Evolutionary conservation across 371 early-diverging fungal species (phyloP), one percentile per base, ranked within the genome.

Genomic region (Mucor circinelloides): DNA sequence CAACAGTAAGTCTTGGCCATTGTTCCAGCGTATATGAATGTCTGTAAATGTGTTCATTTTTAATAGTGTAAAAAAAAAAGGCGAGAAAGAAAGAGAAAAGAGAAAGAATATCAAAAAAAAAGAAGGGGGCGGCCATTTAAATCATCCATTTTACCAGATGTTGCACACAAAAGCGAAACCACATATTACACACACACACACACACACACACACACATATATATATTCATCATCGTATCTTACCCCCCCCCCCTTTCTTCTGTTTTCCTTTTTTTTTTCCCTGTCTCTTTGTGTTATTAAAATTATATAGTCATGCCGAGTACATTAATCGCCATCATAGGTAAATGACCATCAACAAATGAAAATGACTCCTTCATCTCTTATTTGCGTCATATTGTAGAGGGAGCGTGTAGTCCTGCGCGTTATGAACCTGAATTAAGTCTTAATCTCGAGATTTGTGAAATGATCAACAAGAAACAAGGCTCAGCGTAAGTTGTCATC

Each of bases 391-490:
- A 38, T 38, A 34, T 1, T 55, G 9, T 76, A 92, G 94, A 91
- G 64, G 88, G 90, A 38, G 97, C 95, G 3, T 96, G 97, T 75
- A 85, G 87, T 70, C 88, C 91, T 10, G 82, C 87, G 32, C 84
- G 87, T 36, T 75, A 72, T 42, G 91, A 92, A 48, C 93, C 97
- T 7, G 95, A 96, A 80, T 70, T 96, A 62, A 85, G 90, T 34
- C 85, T 97, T 62, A 95, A 96, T 80, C 87, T 96, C 62, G 97
- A 97, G 82, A 95, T 98, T 62, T 93, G 94, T 76, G 98, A 97
- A 72, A 80, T 95, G 70, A 93, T 98, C 70, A 97, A 95, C 73
- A 86, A 89, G 63, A 95, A 94, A 73, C 88, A 91, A 72, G 91
- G 93, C 64, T 92, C 88, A 71, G 90, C 85, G 94, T 91, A 89